Conservation (phyloP, 2,329 filamentous ascomycete genomes). For the Aureobasidium sp. region DNA sequence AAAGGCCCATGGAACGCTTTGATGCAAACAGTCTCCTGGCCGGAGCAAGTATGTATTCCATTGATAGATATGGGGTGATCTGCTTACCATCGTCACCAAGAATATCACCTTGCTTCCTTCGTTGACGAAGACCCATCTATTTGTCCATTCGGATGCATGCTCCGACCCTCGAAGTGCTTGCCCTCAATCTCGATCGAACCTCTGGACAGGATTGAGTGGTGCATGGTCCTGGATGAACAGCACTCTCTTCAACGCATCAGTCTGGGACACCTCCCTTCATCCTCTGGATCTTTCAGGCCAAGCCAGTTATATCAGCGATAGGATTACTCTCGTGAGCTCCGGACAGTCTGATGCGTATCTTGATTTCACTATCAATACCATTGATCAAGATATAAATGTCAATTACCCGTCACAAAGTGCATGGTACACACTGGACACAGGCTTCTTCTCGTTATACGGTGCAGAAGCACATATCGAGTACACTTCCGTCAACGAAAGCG, state of each 20-base stretch:
- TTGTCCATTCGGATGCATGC: not conserved
- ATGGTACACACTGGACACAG: not conserved
- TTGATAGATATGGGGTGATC: not conserved
- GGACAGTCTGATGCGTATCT: not conserved
- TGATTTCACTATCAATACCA: not conserved
- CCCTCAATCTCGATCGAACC: not conserved
- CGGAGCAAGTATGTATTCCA: not conserved
- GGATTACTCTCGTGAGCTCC: not conserved
- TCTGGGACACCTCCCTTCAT: not conserved
- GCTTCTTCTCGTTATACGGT: slow-evolving; percentile 8
- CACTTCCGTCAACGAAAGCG: not conserved
- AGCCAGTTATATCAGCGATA: slow-evolving; percentile 8
- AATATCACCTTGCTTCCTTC: slow-evolving; percentile 2
- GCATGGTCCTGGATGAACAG: slow-evolving; percentile 3
- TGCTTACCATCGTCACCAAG: not conserved
- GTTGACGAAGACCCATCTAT: not conserved
- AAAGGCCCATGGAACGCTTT: slow-evolving; percentile 6
- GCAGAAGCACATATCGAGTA: not conserved
- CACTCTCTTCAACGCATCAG: not conserved
- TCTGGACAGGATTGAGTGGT: not conserved
- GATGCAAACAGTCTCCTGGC: not conserved
- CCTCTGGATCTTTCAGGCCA: not conserved
- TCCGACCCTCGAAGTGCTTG: not conserved
- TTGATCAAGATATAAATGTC: not conserved
- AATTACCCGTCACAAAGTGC: not conserved